These are phyloP conservation scores for Mycena leptocephala DNA, from an alignment of 768 basidiomycete genomes.

Conservation along the genomic window DNA sequence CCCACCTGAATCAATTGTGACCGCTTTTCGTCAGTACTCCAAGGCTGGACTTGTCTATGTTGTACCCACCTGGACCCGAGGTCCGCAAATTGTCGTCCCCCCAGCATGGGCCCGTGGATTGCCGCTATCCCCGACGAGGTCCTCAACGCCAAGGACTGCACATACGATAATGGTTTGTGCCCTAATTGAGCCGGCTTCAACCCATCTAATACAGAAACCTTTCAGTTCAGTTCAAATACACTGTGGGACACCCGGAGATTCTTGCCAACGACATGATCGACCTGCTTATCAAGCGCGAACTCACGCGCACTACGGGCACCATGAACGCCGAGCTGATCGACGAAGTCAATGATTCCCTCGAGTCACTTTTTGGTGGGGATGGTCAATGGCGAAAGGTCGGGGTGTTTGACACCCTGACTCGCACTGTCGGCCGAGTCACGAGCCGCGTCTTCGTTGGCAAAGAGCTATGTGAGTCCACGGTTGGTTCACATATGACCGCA, in stretches of 20 bases:
- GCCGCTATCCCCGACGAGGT: constrained; percentile 19
- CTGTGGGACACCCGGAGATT: constrained; percentile 27
- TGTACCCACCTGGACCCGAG: constrained; percentile 25
- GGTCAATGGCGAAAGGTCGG: constrained; percentile 4
- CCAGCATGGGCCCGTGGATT: constrained; percentile 26
- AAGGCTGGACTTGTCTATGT: neutral
- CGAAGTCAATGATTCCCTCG: constrained; percentile 6
- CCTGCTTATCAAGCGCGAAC: constrained; percentile 27
- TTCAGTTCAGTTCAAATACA: constrained; percentile 22
- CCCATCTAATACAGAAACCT: neutral
- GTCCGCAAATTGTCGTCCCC: constrained; percentile 28
- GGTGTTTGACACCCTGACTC: neutral
- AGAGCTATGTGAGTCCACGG: constrained; percentile 5
- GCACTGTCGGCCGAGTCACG: constrained; percentile 12
- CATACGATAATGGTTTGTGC: neutral
- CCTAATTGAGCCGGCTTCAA: no score
- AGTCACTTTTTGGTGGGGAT: neutral
- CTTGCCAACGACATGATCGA: constrained; percentile 25
- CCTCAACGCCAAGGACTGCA: constrained; percentile 31
- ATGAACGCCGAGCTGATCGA: constrained; percentile 13
- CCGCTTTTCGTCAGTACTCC: neutral
- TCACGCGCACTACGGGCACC: constrained; percentile 20
- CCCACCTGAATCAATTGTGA: neutral
- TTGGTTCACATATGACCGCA: neutral
- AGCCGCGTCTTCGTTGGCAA: constrained; percentile 22